These are phyloP conservation scores for Gynostemma pentaphyllum DNA, from an alignment of 306 rosid genomes.

Conservation along the genomic window DNA sequence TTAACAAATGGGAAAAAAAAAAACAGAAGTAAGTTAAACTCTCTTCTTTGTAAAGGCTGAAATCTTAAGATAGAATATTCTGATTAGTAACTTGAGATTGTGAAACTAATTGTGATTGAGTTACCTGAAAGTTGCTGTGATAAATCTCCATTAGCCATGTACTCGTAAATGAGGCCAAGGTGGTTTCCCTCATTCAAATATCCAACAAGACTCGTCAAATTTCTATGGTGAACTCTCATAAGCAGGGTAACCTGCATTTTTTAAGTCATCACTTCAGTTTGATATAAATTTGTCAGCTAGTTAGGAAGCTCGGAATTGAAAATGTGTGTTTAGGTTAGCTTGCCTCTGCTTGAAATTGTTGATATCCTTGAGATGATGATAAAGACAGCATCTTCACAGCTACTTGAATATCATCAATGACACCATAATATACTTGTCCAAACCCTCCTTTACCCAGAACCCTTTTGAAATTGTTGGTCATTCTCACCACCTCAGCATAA, in stretches of 20 bases:
- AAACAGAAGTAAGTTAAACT: neutral
- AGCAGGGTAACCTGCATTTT: slow-evolving; percentile 24
- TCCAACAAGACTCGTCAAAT: slow-evolving; percentile 27
- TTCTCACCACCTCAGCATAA: slow-evolving; percentile 22
- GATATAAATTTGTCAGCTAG: neutral
- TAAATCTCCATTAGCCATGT: slow-evolving; percentile 23
- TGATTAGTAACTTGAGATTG: neutral
- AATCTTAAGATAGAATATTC: neutral
- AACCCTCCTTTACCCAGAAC: slow-evolving; percentile 47
- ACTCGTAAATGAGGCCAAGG: slow-evolving; percentile 19
- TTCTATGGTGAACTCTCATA: slow-evolving; percentile 26
- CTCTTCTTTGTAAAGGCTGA: neutral
- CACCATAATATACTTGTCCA: slow-evolving; percentile 45
- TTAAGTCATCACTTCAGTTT: neutral
- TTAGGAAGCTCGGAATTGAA: neutral
- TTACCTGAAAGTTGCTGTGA: slow-evolving; percentile 11
- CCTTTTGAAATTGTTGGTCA: slow-evolving; percentile 30
- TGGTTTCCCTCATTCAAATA: slow-evolving; percentile 20
- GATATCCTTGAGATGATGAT: slow-evolving; percentile 19
- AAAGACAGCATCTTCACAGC: slow-evolving; percentile 41
- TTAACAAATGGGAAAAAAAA: neutral
- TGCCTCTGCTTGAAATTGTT: slow-evolving; percentile 45
- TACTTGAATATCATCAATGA: slow-evolving; percentile 27
- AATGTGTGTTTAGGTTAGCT: neutral
- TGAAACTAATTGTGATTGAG: neutral